phyloP scores from a whole-genome alignment of 2,329 filamentous ascomycete genomes.

The Helotiales sp. region DNA sequence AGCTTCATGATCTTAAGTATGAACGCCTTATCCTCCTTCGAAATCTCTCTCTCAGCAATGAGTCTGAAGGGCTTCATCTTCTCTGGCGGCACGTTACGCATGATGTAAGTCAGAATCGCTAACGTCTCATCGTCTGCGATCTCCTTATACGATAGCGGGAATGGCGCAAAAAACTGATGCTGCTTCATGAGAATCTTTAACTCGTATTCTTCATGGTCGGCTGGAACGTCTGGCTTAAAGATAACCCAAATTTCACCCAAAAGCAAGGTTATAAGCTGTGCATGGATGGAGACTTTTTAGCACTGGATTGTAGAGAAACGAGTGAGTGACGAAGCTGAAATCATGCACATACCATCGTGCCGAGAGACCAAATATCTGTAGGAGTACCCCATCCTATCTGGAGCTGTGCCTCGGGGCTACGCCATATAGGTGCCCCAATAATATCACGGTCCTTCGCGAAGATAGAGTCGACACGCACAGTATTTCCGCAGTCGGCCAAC shows the following conservation, averaged over 20 bases:
- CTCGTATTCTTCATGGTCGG: slow-evolving; percentile 34
- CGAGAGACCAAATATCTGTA: slow-evolving; percentile 49
- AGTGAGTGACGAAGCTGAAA: too few species aligned
- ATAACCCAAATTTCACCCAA: slow-evolving; percentile 37
- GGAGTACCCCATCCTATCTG: slow-evolving; percentile 45
- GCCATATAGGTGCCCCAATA: slow-evolving; percentile 46
- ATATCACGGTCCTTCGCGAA: slow-evolving; percentile 29
- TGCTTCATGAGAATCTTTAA: slow-evolving; percentile 36
- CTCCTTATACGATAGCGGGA: slow-evolving; percentile 20
- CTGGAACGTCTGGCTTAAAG: slow-evolving; percentile 36
- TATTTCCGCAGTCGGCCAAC: slow-evolving; percentile 44
- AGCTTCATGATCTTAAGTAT: slow-evolving; percentile 51
- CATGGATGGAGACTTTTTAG: slow-evolving; percentile 20
- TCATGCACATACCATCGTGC: slow-evolving; percentile 44
- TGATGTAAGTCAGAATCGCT: slow-evolving; percentile 8
- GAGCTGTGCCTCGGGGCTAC: slow-evolving; percentile 46
- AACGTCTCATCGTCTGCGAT: slow-evolving; percentile 22
- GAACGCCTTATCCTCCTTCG: slow-evolving; percentile 44
- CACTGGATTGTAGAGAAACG: too few species aligned
- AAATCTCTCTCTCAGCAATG: slow-evolving; percentile 40
- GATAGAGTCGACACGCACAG: slow-evolving; percentile 33
- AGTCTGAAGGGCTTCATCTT: slow-evolving; percentile 38
- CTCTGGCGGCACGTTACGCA: slow-evolving; percentile 27
- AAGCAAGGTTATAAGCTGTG: slow-evolving; percentile 38
- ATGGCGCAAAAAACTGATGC: slow-evolving; percentile 26